Evolutionary conservation across 1,284 basidiomycete species (phyloP).

Genomic region (Tilletia setariae): DNA sequence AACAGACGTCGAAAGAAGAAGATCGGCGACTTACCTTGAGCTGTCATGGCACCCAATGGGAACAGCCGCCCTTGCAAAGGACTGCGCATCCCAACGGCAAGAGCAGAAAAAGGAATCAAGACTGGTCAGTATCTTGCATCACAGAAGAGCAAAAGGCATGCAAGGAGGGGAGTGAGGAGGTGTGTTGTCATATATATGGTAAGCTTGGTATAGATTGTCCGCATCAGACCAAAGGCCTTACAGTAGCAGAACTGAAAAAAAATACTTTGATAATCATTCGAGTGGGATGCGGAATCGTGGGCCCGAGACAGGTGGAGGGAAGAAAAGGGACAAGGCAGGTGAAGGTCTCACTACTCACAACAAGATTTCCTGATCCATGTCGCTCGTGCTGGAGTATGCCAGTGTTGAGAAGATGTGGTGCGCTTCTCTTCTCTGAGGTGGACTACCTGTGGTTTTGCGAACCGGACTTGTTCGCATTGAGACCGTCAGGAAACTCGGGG

Average conservation of each 20-base stretch:
- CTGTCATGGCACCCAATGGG: no score
- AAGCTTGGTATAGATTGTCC: slow-evolving; percentile 17
- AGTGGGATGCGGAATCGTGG: not conserved
- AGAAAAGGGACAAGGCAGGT: no score
- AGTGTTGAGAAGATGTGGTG: no score
- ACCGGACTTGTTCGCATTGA: no score
- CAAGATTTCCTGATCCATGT: no score
- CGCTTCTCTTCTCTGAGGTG: no score
- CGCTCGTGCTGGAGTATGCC: no score
- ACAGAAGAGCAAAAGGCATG: not conserved
- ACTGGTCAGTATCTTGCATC: not conserved
- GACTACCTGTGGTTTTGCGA: no score
- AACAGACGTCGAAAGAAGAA: not conserved
- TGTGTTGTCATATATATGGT: slow-evolving; percentile 13
- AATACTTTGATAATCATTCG: slow-evolving; percentile 15
- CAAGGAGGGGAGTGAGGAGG: not conserved
- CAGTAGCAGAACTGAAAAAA: slow-evolving; percentile 16
- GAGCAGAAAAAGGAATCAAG: not conserved
- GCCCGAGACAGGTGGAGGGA: no score
- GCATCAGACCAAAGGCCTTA: slow-evolving; percentile 4
- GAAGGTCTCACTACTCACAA: no score
- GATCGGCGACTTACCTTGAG: not conserved
- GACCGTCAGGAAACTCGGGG: not conserved
- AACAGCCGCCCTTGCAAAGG: no score
- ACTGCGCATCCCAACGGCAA: not conserved